Conservation (phyloP, 805 yeast species). For the Zygosaccharomyces bailii region DNA sequence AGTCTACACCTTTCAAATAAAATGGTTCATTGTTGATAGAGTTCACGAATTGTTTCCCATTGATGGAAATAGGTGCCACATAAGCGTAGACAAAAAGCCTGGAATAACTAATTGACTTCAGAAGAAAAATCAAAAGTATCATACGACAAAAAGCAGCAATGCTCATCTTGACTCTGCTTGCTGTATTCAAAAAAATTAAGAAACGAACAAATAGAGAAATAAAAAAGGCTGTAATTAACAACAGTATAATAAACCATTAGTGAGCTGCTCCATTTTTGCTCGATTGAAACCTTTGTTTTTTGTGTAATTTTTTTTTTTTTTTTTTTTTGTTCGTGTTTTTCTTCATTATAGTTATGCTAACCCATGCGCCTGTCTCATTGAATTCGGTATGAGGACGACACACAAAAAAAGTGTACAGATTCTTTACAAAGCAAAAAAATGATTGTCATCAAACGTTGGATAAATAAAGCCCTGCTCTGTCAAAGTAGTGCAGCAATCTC, state of each 20-base stretch:
- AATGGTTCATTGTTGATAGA: constrained; percentile 73
- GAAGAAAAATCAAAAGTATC: not conserved
- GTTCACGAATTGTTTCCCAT: constrained; percentile 72
- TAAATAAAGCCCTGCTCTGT: constrained; percentile 68
- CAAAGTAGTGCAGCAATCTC: constrained; percentile 48
- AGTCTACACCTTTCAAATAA: constrained; percentile 82
- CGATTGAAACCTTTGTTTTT: not conserved
- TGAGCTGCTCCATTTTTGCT: not conserved
- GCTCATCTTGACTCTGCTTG: not conserved
- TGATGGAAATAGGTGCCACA: constrained; percentile 64
- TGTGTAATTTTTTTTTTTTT: not conserved
- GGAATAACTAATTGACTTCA: not conserved
- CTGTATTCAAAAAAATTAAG: not conserved
- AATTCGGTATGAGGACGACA: constrained; percentile 1
- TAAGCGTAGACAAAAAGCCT: constrained; percentile 21
- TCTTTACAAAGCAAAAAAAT: constrained; percentile 5
- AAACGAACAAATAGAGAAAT: not conserved
- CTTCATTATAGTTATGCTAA: not conserved
- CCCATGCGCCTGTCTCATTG: constrained; percentile 9
- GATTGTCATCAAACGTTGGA: constrained; percentile 61
- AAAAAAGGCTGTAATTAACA: too few relatives aligned
- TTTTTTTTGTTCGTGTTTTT: not conserved
- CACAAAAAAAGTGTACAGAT: constrained; percentile 2
- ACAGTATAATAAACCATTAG: too few relatives aligned
- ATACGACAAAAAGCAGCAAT: not conserved